These are phyloP conservation scores for Russula lepida DNA, from an alignment of 768 basidiomycete species.

Conservation along the genomic window DNA sequence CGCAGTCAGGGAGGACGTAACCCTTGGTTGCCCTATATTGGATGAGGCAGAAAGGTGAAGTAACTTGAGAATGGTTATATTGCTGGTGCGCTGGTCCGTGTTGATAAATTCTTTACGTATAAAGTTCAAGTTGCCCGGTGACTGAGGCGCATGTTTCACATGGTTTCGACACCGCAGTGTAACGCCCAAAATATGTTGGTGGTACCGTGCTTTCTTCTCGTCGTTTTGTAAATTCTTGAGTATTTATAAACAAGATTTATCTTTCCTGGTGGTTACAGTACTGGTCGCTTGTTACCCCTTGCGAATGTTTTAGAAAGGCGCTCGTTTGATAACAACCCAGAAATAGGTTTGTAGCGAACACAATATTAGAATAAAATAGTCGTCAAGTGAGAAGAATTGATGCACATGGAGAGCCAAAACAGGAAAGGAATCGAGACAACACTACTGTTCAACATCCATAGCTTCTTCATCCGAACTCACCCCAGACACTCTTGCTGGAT, in stretches of 20 bases:
- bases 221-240: slow-evolving; percentile 1
- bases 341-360: background rate
- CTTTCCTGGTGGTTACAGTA: background rate
- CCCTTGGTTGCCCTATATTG: background rate
- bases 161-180: background rate
- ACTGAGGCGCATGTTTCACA: background rate
- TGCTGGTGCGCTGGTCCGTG: background rate
- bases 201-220: background rate
- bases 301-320: background rate
- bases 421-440: background rate
- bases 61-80: background rate
- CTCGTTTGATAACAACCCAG: too few species aligned
- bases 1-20: slow-evolving; percentile 5
- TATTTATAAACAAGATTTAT: background rate
- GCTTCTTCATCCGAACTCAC: slow-evolving; percentile 6
- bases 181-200: background rate
- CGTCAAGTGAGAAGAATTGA: background rate
- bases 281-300: background rate
- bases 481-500: background rate
- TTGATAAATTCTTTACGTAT: background rate
- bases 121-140: background rate
- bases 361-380: background rate
- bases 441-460: slow-evolving; percentile 13
- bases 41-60: background rate
- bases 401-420: background rate